These are phyloP conservation scores for Amauroascus niger DNA, from an alignment of 2,329 filamentous ascomycete species.

Conservation along the genomic window DNA sequence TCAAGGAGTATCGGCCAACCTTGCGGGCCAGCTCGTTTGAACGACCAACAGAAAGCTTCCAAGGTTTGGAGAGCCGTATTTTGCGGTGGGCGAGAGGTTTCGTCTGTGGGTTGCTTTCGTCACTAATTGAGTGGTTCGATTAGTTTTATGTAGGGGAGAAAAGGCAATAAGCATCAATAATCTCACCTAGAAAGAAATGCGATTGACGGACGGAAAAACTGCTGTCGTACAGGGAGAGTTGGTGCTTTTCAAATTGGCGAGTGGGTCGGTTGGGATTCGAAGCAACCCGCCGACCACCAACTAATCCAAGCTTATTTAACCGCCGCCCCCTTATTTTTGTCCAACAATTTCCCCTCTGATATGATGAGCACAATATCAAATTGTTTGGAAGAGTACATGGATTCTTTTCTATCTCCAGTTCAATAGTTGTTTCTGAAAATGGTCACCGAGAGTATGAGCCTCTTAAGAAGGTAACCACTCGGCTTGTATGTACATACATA, in stretches of 20 bases:
- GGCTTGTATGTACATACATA: too few relatives aligned
- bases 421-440: too few relatives aligned
- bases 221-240: not conserved
- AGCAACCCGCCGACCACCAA: not conserved
- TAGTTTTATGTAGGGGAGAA: too few relatives aligned
- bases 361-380: too few relatives aligned
- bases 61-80: too few relatives aligned
- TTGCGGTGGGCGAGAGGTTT: not conserved
- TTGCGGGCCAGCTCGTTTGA: not conserved
- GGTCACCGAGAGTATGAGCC: too few relatives aligned
- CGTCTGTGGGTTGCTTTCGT: not conserved
- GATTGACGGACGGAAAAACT: not conserved
- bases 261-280: not conserved
- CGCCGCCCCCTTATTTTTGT: not conserved
- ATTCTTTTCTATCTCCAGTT: too few relatives aligned
- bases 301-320: not conserved
- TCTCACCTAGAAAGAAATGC: not conserved
- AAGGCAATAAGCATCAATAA: too few relatives aligned
- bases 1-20: not conserved
- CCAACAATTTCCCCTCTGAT: too few relatives aligned
- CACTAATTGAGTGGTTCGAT: too few relatives aligned
- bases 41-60: not conserved
- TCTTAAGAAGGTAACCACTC: too few relatives aligned
- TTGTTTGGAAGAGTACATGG: too few relatives aligned
- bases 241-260: not conserved